These are phyloP conservation scores for Chloranthus sessilifolius DNA, from an alignment of 164 flowering plant species.

Conservation along the genomic window DNA sequence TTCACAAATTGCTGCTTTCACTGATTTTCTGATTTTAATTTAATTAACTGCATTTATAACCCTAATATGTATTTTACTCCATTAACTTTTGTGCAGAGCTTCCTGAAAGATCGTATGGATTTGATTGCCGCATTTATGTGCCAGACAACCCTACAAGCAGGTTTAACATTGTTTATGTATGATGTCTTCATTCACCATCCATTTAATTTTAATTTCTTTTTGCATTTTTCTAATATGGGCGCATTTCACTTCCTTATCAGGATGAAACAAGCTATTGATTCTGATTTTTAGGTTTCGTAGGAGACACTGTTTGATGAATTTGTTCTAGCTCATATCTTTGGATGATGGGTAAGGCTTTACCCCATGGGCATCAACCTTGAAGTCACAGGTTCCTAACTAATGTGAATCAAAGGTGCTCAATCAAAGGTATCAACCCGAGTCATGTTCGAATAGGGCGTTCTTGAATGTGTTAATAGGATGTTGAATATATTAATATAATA, in stretches of 20 bases:
- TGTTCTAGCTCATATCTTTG: constrained; percentile 84
- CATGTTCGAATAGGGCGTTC: no score
- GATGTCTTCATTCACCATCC: constrained; percentile 46
- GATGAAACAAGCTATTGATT: constrained; percentile 10
- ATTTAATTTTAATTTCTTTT: constrained; percentile 3
- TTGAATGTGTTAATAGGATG: no score
- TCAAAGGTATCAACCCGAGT: no score
- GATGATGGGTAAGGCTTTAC: no score
- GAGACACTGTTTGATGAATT: constrained; percentile 93
- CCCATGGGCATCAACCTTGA: no score
- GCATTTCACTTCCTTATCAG: not conserved
- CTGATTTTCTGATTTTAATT: no score
- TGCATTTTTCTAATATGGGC: not conserved
- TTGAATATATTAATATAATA: no score
- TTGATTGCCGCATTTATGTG: constrained; percentile 80
- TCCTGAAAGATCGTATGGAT: constrained; percentile 91
- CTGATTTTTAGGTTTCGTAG: constrained; percentile 32
- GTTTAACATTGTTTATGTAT: constrained; percentile 98
- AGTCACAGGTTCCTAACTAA: no score
- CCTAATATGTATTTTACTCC: not conserved
- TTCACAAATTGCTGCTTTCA: no score
- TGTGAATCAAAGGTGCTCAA: no score
- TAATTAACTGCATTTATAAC: not conserved
- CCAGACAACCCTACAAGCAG: constrained; percentile 85
- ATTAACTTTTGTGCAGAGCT: constrained; percentile 53